phyloP scores from a whole-genome alignment of 129 eudicot species.

The Chrysanthemum lavandulifolium region DNA sequence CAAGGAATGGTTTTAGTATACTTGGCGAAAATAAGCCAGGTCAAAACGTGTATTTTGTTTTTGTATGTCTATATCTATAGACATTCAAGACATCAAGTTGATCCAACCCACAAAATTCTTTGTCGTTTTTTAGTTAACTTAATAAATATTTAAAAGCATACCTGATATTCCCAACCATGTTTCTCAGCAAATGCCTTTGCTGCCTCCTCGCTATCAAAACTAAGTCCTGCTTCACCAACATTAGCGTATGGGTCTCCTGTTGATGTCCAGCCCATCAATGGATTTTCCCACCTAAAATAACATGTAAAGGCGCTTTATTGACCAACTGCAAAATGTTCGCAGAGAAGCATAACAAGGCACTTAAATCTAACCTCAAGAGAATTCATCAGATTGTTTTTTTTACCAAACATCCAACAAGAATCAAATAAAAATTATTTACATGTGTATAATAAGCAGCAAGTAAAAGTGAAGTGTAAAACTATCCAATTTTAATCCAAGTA shows the following conservation, averaged over 20 bases:
- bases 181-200: constrained; percentile 80
- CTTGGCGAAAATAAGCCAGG: background rate
- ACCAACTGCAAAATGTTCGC: background rate
- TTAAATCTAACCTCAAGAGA: background rate
- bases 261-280: constrained; percentile 96
- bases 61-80: too few species aligned
- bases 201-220: constrained; percentile 75
- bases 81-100: background rate
- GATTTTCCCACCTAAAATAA: constrained; percentile 84
- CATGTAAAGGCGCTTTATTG: background rate
- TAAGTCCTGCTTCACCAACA: constrained; percentile 86
- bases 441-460: background rate
- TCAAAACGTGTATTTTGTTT: background rate
- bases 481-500: background rate
- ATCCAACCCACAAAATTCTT: background rate
- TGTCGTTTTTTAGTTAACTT: background rate
- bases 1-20: background rate
- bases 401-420: background rate
- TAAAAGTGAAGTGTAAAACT: too few species aligned
- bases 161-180: constrained; percentile 95
- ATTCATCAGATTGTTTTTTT: background rate
- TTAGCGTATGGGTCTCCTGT: constrained; percentile 97
- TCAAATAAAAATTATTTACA: background rate
- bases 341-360: background rate
- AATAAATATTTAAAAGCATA: constrained; percentile 18